Evolutionary conservation across 306 rosid species (phyloP).

Genomic region (Glycine tomentella): DNA sequence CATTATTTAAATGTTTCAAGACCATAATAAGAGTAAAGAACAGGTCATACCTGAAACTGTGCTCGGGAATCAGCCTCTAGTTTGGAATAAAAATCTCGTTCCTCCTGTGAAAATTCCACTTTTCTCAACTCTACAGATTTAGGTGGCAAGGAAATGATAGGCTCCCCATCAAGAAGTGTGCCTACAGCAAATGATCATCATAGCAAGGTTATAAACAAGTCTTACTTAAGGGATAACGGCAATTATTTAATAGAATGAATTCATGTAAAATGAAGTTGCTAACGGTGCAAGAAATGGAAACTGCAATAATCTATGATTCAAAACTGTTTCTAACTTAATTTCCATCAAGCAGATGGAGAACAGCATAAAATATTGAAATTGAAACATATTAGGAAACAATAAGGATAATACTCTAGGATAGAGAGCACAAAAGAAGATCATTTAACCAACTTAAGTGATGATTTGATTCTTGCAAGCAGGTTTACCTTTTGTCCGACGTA

Average conservation of each 20-base stretch:
- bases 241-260: constrained; percentile 29
- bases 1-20: constrained; percentile 35
- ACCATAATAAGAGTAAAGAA: background rate
- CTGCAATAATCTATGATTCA: constrained; percentile 16
- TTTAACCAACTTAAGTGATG: background rate
- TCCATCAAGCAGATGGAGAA: constrained; percentile 26
- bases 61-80: constrained; percentile 97
- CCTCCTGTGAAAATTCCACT: constrained; percentile 87
- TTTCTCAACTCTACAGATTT: constrained; percentile 75
- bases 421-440: background rate
- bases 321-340: constrained; percentile 1
- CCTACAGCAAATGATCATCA: constrained; percentile 58
- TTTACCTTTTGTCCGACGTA: constrained; percentile 97
- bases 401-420: background rate
- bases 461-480: constrained; percentile 33
- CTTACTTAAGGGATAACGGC: background rate
- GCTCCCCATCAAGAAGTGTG: constrained; percentile 94
- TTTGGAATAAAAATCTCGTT: constrained; percentile 90
- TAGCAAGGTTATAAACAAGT: constrained; percentile 35
- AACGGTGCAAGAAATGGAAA: background rate
- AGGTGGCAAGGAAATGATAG: constrained; percentile 87
- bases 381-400: constrained; percentile 10
- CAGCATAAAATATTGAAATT: background rate
- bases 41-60: constrained; percentile 81
- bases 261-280: constrained; percentile 2